Evolutionary conservation across 345 rosid genomes (phyloP), one percentile per base, ranked within the genome.

Genomic region (Turnera subulata): DNA sequence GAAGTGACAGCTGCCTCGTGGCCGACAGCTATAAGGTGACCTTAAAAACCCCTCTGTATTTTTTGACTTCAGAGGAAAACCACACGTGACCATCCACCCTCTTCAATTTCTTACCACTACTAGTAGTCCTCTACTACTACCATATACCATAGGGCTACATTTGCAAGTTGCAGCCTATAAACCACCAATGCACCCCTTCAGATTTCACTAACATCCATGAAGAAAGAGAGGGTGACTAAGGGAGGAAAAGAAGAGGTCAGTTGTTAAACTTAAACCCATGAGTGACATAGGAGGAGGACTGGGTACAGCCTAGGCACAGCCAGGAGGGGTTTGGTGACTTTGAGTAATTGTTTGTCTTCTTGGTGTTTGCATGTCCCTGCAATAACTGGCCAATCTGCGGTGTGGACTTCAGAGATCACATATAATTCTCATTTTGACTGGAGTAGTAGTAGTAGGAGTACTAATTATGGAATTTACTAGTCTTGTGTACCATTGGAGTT

Each of bases 1-100:
- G 66, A 69, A 48, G 46, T 49, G 70, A 69, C 67, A 77, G 74
- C 70, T 52, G 80, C 71, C 75, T 74, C 81, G 79, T 78, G 86
- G 83, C 70, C 67, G 79, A 76, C 86, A 78, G 78, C 73, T 72
- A 64, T 58, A 39, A 16, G 37, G 35, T 16, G 48, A 55, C 59
- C 59, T 40, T 42, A n/a, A n/a, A 23, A 42, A 23, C 21, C 46
- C 19, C 15, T 53, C 46, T 54, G 24, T 32, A 15, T 39, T 15
- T 22, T 11, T 39, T 6, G 0, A 14, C 16, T 15, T 50, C n/a
- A 42, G 12, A 42, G 14, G 45, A 56, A n/a, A 66, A 44, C 76
- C 74, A 65, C 82, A 77, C 82, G 74, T 70, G 76, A 67, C 51
- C 39, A 37, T 37, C 40, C 40, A 37, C 44, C 51, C 19, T 52